Percentiles rank a stretch among this genome's conserved stretches.
These are phyloP conservation scores for Sanghuangporus baumii DNA, from an alignment of 1,284 basidiomycete genomes.

Conservation along the genomic window DNA sequence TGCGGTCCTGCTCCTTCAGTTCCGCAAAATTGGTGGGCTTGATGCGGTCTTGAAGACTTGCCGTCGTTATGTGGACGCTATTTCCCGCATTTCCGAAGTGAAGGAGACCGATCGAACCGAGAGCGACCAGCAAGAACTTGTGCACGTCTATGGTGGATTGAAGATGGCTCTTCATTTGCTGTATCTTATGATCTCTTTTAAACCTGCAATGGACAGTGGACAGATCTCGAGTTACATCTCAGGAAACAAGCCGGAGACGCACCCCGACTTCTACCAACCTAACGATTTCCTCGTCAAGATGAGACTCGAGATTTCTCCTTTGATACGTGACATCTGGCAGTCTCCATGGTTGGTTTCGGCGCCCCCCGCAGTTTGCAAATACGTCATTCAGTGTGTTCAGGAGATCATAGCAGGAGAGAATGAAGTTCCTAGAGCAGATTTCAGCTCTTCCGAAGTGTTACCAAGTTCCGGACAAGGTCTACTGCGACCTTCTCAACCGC, in stretches of 20 bases:
- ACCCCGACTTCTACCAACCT: constrained; percentile 76
- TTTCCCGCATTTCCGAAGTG: constrained; percentile 46
- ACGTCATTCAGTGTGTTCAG: constrained; percentile 73
- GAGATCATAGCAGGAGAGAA: constrained; percentile 80
- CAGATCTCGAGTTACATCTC: constrained; percentile 74
- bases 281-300: constrained; percentile 83
- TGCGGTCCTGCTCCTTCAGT: constrained; percentile 74
- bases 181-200: constrained; percentile 71
- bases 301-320: constrained; percentile 66
- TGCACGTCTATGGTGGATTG: constrained; percentile 75
- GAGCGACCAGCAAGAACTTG: constrained; percentile 53
- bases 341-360: constrained; percentile 77
- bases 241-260: constrained; percentile 74
- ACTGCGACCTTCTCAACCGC: constrained; percentile 43
- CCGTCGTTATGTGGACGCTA: constrained; percentile 48
- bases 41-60: constrained; percentile 62
- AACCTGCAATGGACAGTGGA: constrained; percentile 78
- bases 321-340: constrained; percentile 73
- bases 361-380: constrained; percentile 68
- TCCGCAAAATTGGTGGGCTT: constrained; percentile 72
- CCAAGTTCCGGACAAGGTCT: constrained; percentile 21
- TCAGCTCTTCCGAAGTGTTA: constrained; percentile 21
- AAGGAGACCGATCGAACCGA: constrained; percentile 52
- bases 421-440: constrained; percentile 55
- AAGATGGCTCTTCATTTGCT: constrained; percentile 81